Conservation (phyloP, 169 alveolate species). For the Cryptosporidium meleagridis region DNA sequence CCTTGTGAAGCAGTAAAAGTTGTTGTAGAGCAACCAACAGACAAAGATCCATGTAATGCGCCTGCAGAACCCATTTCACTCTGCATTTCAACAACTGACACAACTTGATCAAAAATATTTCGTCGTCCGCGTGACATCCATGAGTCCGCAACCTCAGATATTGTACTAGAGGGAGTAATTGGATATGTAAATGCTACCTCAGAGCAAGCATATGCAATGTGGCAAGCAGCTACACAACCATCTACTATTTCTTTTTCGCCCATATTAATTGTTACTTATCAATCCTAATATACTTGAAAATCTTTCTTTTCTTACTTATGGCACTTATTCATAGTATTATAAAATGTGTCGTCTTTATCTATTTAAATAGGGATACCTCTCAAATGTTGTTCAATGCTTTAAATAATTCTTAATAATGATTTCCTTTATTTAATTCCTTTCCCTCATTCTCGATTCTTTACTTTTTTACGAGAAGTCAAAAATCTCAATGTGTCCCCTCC, state of each 20-base stretch:
- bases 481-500: slow-evolving; percentile 41
- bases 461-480: slow-evolving; percentile 43
- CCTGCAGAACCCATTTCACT: slow-evolving; percentile 83
- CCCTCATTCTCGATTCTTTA: slow-evolving; percentile 33
- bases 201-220: slow-evolving; percentile 79
- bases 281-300: not conserved
- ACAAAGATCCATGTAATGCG: slow-evolving; percentile 80
- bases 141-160: slow-evolving; percentile 80
- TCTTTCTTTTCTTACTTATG: not conserved
- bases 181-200: slow-evolving; percentile 81
- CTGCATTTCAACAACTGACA: slow-evolving; percentile 80
- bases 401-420: not conserved
- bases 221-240: slow-evolving; percentile 79
- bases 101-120: slow-evolving; percentile 79
- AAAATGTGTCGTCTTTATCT: not conserved
- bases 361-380: not conserved
- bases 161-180: slow-evolving; percentile 80
- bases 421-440: not conserved
- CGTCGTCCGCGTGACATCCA: slow-evolving; percentile 78
- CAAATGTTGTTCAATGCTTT: not conserved
- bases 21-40: slow-evolving; percentile 78
- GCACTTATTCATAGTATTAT: not conserved
- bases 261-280: not conserved
- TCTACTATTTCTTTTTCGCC: slow-evolving; percentile 66
- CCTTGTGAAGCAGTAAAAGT: slow-evolving; percentile 81